These are phyloP conservation scores for Biscogniauxia sp. DNA, from an alignment of 2,329 filamentous ascomycete genomes.

Conservation along the genomic window DNA sequence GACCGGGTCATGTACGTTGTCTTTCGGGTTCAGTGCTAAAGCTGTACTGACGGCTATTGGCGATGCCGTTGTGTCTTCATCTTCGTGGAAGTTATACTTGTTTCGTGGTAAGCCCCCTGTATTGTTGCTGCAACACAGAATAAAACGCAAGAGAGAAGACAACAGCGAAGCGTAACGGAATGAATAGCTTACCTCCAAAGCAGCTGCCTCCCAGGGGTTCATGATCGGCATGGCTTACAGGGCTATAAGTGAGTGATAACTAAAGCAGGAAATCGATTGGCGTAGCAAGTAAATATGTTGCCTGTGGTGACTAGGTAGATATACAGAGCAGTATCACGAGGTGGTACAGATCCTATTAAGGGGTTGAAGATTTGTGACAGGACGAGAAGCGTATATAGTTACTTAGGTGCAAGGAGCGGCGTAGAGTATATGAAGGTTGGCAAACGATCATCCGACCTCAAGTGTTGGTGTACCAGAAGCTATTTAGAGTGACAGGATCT, in stretches of 20 bases:
- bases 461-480: not conserved
- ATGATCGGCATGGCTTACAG: slow-evolving; percentile 21
- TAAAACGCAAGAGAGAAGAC: not conserved
- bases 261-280: too few relatives aligned
- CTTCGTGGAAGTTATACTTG: slow-evolving; percentile 28
- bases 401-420: too few relatives aligned
- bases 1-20: slow-evolving; percentile 40
- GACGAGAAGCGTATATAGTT: not conserved
- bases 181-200: slow-evolving; percentile 30
- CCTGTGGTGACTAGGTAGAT: not conserved
- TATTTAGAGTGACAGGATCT: not conserved
- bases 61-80: slow-evolving; percentile 6
- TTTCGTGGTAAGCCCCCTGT: slow-evolving; percentile 1
- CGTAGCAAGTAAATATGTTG: not conserved
- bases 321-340: not conserved
- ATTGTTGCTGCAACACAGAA: not conserved
- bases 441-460: not conserved
- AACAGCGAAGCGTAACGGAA: not conserved
- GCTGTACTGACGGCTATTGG: slow-evolving; percentile 3
- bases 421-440: not conserved
- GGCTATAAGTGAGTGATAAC: not conserved
- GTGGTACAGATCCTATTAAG: not conserved
- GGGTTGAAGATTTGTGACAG: not conserved
- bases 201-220: slow-evolving; percentile 33
- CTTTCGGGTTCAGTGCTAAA: slow-evolving; percentile 15